Base-by-base conservation (phyloP, 306 rosid genomes). In the barrel medic (Medicago truncatula) region DNA sequence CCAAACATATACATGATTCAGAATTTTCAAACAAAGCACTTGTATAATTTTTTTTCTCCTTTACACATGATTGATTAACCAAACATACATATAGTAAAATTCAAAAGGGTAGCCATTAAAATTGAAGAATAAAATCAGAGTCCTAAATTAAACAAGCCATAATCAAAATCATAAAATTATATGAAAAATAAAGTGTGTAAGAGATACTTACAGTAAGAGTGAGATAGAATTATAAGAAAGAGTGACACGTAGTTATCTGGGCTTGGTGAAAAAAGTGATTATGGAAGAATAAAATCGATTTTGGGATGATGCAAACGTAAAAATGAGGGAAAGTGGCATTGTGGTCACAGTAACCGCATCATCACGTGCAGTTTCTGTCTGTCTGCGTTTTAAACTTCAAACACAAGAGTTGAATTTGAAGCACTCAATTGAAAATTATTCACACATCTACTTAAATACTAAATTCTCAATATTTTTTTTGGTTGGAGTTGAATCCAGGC, bases 261-360 rank as follows among this genome's bases (percentile, higher is more conserved):
- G 67, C 77, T 69, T 21, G 62, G 63, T 5, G 59, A 64, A 68
- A 52, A 59, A 57, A 47, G 8, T 44, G 23, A 71, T 36, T 28
- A 25, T 15, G 20, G 18, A 2, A 34, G 52, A 38, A 62, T 63
- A 5, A 7, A 68, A 57, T 68, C 41, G 40, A 46, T 1, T 14
- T 25, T 68, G 41, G 67, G n/a, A 23, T 12, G 11, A 21, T 6
- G 73, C 36, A 46, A 68, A 68, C 73, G 39, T 67, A 13, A 67
- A 67, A 41, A 67, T 21, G 63, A 1, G 80, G 61, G 11, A 81
- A 76, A 65, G 34, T 38, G 64, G 72, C 49, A 65, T 56, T 25
- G 69, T 13, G 38, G 38, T 34, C 11, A 61, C 4, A 9, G 67
- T 7, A 61, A 61, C 41, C 43, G 67, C 18, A 28, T 28, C 59